A percentile compares a stretch with the other conserved stretches of the same genome.
phyloP scores from a whole-genome alignment of 345 rosid species.

The Linum tenue region DNA sequence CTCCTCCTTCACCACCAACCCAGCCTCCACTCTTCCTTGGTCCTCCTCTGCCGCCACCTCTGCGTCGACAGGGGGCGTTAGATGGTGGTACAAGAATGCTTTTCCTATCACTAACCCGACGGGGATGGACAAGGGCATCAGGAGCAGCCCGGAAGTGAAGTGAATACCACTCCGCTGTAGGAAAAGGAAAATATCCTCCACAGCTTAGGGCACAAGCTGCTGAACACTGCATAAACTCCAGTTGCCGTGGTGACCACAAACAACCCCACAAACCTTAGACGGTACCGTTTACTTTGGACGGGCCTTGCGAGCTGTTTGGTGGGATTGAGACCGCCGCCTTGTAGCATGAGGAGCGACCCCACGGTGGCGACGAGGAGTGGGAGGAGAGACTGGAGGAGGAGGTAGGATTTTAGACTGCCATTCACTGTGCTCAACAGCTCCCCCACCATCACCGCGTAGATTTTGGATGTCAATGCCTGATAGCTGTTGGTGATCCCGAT shows the following conservation, averaged over 20 bases:
- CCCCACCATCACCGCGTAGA: constrained; percentile 57
- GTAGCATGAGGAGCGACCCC: constrained; percentile 29
- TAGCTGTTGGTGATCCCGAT: constrained; percentile 69
- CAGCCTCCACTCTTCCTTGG: no score
- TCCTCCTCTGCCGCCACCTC: no score
- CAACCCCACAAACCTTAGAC: constrained; percentile 26
- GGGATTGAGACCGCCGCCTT: no score
- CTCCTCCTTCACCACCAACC: no score
- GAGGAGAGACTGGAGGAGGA: constrained; percentile 48
- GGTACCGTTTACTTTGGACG: not conserved
- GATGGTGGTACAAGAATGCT: no score
- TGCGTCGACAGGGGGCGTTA: no score
- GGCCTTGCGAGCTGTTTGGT: no score
- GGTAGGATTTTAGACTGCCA: constrained; percentile 32
- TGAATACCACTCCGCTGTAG: no score
- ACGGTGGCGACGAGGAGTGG: constrained; percentile 34
- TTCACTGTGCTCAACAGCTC: constrained; percentile 23
- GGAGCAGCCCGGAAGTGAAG: no score
- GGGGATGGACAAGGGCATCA: no score
- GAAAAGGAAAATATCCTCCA: not conserved
- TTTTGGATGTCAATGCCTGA: constrained; percentile 64
- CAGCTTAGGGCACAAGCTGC: constrained; percentile 34
- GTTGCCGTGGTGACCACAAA: constrained; percentile 51
- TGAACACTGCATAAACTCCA: constrained; percentile 51
- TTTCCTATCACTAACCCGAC: no score